Evolutionary conservation across 2,329 filamentous ascomycete genomes (phyloP), one percentile per base, ranked within the genome.

Genomic region (Exophiala spinifera): DNA sequence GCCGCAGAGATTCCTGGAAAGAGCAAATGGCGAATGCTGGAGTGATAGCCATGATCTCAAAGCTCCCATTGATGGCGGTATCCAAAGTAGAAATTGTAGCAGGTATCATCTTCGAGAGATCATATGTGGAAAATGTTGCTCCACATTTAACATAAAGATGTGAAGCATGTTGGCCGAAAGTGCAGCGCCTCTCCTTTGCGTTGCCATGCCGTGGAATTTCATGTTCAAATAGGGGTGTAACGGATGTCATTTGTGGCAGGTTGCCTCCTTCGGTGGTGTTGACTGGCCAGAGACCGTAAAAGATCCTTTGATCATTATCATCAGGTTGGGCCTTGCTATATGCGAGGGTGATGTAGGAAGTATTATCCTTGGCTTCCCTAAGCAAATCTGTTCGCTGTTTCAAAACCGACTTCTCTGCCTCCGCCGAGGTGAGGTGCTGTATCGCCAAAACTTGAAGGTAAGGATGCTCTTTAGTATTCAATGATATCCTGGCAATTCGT

Each of bases 191-290:
- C 4, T 44, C 36, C 14, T 55, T 59, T 17, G 39, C n/a, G 25
- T n/a, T 46, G 13, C 20, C 43, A 23, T 37, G 37, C 42, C 43
- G 15, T 7, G 31, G 20, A 8, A 66, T 63, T 39, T 59, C 63
- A 51, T 72, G 69, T 25, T 72, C 72, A 48, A 76, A 68, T 23
- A 76, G 55, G 39, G 74, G 59, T 52, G 72, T 54, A 33, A 75
- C 66, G 2, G 72, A 69, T 1, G 69, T 67, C 42, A 66, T 62
- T 19, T 66, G 63, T n/a, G 61, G 61, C 10, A 63, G 65, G 14
- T 63, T 58, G 3, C 61, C 56, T 2, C 63, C 61, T 6, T 66
- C 31, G 17, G 21, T 23, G 31, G n/a, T 53, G 52, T 70, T 69
- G 19, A 55, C 40, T 17, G 56, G 11, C 69, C 70, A 11, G 69